phyloP scores from a whole-genome alignment of 2,329 filamentous ascomycete species.

The Trichophyton schoenleinii region DNA sequence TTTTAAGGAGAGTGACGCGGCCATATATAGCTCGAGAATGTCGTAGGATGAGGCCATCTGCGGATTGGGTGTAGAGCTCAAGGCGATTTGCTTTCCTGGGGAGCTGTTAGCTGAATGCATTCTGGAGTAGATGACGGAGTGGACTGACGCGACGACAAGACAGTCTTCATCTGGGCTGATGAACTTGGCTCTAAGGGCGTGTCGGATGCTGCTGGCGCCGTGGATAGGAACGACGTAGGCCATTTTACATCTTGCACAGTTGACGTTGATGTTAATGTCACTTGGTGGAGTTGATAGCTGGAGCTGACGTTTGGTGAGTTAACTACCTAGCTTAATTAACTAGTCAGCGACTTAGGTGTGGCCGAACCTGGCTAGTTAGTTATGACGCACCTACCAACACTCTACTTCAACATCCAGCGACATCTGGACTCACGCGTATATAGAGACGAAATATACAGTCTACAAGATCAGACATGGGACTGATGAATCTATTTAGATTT shows the following conservation, averaged over 20 bases:
- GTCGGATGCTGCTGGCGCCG: conserved; percentile 75
- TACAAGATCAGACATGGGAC: neutral
- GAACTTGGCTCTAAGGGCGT: conserved; percentile 72
- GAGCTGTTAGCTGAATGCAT: conserved; percentile 15
- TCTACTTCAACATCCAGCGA: too few relatives aligned
- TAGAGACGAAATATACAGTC: neutral
- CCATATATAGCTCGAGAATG: conserved; percentile 68
- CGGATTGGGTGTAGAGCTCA: conserved; percentile 63
- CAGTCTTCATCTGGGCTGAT: conserved; percentile 63
- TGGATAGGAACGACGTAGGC: conserved; percentile 92
- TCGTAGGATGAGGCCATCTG: conserved; percentile 48
- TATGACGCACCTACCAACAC: too few relatives aligned
- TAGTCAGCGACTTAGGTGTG: too few relatives aligned
- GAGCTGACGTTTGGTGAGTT: neutral
- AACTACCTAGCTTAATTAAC: too few relatives aligned
- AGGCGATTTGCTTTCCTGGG: conserved; percentile 68
- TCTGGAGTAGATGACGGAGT: conserved; percentile 13
- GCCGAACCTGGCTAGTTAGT: too few relatives aligned
- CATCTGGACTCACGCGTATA: too few relatives aligned
- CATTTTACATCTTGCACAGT: conserved; percentile 46
- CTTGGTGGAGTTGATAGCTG: neutral
- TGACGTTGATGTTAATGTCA: conserved; percentile 8
- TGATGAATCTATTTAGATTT: conserved; percentile 13
- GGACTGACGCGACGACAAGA: conserved; percentile 70
- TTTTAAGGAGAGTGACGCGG: conserved; percentile 72